Evolutionary conservation across 352 stramenopile species (phyloP), one percentile per base, ranked within the genome.

Genomic region (Phytophthora megakarya): DNA sequence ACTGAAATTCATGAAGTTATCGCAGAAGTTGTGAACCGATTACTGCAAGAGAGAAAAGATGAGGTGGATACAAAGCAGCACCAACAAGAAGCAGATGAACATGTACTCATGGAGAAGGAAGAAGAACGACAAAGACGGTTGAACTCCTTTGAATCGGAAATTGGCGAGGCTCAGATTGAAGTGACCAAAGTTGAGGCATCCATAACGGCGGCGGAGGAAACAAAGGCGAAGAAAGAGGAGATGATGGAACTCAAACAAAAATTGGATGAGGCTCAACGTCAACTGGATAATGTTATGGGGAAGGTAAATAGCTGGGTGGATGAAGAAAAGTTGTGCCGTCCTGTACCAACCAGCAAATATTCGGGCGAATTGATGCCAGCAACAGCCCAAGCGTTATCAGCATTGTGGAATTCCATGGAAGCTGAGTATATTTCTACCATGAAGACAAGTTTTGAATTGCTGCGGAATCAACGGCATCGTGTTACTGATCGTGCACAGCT

Each of bases 211-310:
- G 84, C 72, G 6, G 84, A 93, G 70, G 81, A 91, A 39, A 69
- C 75, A 13, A 93, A 90, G 48, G 78, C 75, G 21, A 93, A 93
- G 56, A 93, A 93, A 59, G 84, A 93, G 28, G 82, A 93, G 32
- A 43, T 88, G 32, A 46, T 69, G 0, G 82, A 88, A 39, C 60
- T 87, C n/a, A 72, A 75, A 8, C 55, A 64, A 11, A 72, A 64
- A 6, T n/a, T 83, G 26, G 74, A 86, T 4, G 55, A 63, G 18
- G 69, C 65, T 5, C 65, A 76, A n/a, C 72, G 67, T 37, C 70
- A 65, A 3, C 28, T 78, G 9, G 78, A 89, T 16, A 52, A 38
- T 19, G 65, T 72, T 5, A 60, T 70, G 13, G 18, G 10, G 5
- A 42, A 43, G 26, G 67, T 58, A 6, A 61, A 55, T n/a, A 61